Evolutionary conservation across 2,329 filamentous ascomycete genomes (phyloP), one percentile per base, ranked within the genome.

Genomic region (Torrubiella hemipterigena): DNA sequence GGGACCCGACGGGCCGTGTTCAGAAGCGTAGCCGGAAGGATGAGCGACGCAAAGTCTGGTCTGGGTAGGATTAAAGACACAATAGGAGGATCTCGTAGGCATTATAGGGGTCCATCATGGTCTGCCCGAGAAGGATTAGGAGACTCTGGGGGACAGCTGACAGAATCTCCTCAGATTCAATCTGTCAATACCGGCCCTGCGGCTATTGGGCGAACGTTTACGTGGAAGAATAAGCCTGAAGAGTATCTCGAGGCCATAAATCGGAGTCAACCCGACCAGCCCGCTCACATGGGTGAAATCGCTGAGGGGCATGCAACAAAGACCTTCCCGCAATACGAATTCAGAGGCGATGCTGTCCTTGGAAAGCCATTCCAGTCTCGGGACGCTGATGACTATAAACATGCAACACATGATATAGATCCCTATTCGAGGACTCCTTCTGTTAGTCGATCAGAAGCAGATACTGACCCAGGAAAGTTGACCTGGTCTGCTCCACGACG

Each of bases 51-150:
- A 27, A 77, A 81, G 28, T 85, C 80, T 34, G 85, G 86, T 1
- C 68, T 94, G 34, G 82, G 81, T 2, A 77, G 83, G 21, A 86
- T 95, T 51, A 87, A 87, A 48, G 85, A 89, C 48, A 84, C 77
- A 3, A 81, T 94, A 21, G 82, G 83, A 2, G 64, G 65, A 11
- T 59, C 58, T 9, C 49, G 65, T n/a, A 63, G 64, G 39, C 71
- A 78, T 37, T 45, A 48, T 28, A 64, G 54, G 40, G 65, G 67
- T 11, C 62, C 63, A n/a, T 75, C 72, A 4, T 39, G 50, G 8
- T 46, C 52, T 7, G 45, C 45, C 4, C 70, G 61, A 42, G 73
- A 78, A 33, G 72, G 73, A n/a, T 53, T 52, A 20, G 43, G 51
- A 15, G 63, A 67, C 20, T n/a, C 11, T 6, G 22, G 22, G 10